These are phyloP conservation scores for Trichomonascus vanleenenianus DNA, from an alignment of 805 yeast genomes.

Conservation along the genomic window DNA sequence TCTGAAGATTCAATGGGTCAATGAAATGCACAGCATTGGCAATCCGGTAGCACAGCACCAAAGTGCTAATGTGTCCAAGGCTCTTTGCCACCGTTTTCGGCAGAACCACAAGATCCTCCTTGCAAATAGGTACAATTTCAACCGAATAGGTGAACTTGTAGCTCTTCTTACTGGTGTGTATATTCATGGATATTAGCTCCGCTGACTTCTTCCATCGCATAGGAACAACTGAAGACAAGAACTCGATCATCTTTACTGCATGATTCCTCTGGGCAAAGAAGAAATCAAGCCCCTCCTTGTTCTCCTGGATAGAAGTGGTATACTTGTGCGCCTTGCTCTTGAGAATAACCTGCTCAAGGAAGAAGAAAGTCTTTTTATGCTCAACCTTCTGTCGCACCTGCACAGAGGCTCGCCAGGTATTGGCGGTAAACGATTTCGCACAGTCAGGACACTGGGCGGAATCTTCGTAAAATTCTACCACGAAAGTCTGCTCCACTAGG, in stretches of 20 bases:
- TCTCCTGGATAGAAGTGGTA: constrained; percentile 87
- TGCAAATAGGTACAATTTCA: constrained; percentile 93
- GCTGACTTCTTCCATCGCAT: constrained; percentile 75
- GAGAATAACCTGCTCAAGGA: constrained; percentile 89
- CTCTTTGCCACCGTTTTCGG: constrained; percentile 82
- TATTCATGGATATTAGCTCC: constrained; percentile 86
- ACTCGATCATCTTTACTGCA: constrained; percentile 91
- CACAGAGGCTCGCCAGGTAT: constrained; percentile 97
- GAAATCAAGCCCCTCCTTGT: constrained; percentile 92
- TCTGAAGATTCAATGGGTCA: constrained; percentile 75
- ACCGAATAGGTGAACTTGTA: constrained; percentile 90
- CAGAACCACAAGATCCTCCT: constrained; percentile 88
- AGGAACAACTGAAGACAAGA: constrained; percentile 78
- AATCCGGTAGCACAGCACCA: constrained; percentile 78
- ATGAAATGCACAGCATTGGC: constrained; percentile 79
- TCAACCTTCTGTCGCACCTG: constrained; percentile 97
- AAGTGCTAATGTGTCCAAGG: constrained; percentile 72
- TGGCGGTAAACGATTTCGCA: constrained; percentile 92
- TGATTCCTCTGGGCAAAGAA: constrained; percentile 82
- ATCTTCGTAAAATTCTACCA: constrained; percentile 85
- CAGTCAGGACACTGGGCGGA: constrained; percentile 99
- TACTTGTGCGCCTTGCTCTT: constrained; percentile 90
- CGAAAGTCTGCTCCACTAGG: constrained; percentile 87
- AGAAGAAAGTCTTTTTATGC: constrained; percentile 93
- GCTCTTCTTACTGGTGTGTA: constrained; percentile 78